Conservation (phyloP, 2,329 filamentous ascomycete species). For the Microsporum ferrugineum region DNA sequence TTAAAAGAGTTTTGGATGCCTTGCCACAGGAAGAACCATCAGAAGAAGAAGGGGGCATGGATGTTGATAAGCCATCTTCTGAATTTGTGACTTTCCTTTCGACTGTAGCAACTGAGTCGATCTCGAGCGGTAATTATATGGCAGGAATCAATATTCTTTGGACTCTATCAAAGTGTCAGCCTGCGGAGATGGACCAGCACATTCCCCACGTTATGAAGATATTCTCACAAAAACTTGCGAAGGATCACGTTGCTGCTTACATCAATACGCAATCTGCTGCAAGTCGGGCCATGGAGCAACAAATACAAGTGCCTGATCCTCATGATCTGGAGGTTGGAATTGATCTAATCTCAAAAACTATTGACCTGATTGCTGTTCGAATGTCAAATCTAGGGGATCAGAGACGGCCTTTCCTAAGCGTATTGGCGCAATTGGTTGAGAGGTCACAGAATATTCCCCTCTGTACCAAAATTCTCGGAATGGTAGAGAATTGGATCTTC, state of each 20-base stretch:
- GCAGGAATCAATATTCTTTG: constrained; percentile 88
- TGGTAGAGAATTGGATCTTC: constrained; percentile 96
- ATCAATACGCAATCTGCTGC: constrained; percentile 40
- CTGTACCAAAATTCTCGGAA: constrained; percentile 82
- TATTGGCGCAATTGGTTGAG: constrained; percentile 87
- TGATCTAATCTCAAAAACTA: constrained; percentile 83
- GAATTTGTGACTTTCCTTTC: constrained; percentile 81
- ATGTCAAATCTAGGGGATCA: constrained; percentile 91
- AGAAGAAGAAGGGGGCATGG: constrained; percentile 73
- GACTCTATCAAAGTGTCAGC: constrained; percentile 76
- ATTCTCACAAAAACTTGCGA: constrained; percentile 78
- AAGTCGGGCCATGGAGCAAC: constrained; percentile 21
- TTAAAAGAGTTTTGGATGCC: constrained; percentile 76
- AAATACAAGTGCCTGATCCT: constrained; percentile 39
- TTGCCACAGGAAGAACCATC: constrained; percentile 68
- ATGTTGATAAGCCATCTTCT: constrained; percentile 63
- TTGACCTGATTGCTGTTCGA: constrained; percentile 79
- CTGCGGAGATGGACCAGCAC: constrained; percentile 79
- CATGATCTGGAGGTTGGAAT: constrained; percentile 84
- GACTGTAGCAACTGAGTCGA: constrained; percentile 73
- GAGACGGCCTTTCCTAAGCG: constrained; percentile 83
- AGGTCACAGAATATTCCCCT: constrained; percentile 79
- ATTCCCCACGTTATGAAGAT: constrained; percentile 84
- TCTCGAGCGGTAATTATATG: constrained; percentile 69
- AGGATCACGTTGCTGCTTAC: constrained; percentile 77